Percentiles rank a stretch among this genome's conserved stretches.
phyloP scores from a whole-genome alignment of 257 asterid species.

The Hygrophila difformis region DNA sequence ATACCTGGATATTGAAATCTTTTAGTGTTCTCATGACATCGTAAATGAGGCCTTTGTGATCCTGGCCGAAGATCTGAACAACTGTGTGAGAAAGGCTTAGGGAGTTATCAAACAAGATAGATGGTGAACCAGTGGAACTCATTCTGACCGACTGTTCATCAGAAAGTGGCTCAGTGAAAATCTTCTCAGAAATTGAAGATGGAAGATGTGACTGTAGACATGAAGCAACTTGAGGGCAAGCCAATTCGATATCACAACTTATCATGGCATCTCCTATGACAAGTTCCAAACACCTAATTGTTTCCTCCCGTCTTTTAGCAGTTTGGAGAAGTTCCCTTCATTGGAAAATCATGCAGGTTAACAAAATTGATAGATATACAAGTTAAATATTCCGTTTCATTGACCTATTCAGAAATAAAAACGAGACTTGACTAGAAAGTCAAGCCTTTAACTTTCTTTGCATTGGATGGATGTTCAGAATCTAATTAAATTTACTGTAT shows the following conservation, averaged over 20 bases:
- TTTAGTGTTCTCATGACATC: conserved; percentile 69
- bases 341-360: too few species aligned
- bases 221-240: conserved; percentile 45
- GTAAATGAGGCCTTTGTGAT: conserved; percentile 68
- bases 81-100: conserved; percentile 70
- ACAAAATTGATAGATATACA: too few species aligned
- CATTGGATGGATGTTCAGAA: too few species aligned
- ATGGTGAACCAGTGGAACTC: conserved; percentile 26
- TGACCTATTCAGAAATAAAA: too few species aligned
- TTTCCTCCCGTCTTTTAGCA: conserved; percentile 41
- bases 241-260: conserved; percentile 56
- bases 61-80: conserved; percentile 48
- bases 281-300: conserved; percentile 23
- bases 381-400: too few species aligned
- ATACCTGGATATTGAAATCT: conserved; percentile 67
- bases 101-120: conserved; percentile 41
- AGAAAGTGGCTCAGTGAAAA: conserved; percentile 27
- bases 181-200: conserved; percentile 36
- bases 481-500: too few species aligned
- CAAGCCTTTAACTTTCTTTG: too few species aligned
- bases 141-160: conserved; percentile 18
- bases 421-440: too few species aligned
- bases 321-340: conserved; percentile 61
- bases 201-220: conserved; percentile 47
- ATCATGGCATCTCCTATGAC: conserved; percentile 54